Conservation (phyloP, 306 rosid species). For the Cucurbita ficifolia region DNA sequence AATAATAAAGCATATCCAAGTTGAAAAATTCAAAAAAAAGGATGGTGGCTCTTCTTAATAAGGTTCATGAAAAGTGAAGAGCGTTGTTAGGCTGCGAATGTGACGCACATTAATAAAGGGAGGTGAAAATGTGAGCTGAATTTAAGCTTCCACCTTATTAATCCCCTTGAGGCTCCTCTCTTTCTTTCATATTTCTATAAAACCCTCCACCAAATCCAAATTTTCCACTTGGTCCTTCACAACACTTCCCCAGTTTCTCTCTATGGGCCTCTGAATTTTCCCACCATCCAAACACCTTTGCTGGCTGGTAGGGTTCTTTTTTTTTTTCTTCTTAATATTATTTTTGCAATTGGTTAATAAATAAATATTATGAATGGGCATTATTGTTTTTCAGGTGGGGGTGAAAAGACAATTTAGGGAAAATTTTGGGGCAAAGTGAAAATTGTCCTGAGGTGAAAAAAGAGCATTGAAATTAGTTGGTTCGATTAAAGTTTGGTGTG, state of each 20-base stretch:
- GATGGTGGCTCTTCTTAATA: slow-evolving; percentile 8
- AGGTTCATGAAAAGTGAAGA: slow-evolving; percentile 28
- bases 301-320: slow-evolving; percentile 7
- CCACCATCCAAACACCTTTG: background rate
- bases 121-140: slow-evolving; percentile 21
- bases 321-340: background rate
- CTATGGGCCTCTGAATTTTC: background rate
- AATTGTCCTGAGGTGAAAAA: slow-evolving; percentile 13
- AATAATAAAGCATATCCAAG: background rate
- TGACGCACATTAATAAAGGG: slow-evolving; percentile 63
- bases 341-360: too few species aligned
- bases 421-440: background rate
- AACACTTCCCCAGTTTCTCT: background rate
- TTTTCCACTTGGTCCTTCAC: slow-evolving; percentile 1
- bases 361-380: background rate
- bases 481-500: slow-evolving; percentile 14
- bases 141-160: slow-evolving; percentile 20
- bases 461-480: slow-evolving; percentile 13
- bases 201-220: background rate
- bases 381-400: background rate
- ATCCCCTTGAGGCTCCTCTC: slow-evolving; percentile 14
- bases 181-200: background rate
- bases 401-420: too few species aligned
- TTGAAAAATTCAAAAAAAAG: slow-evolving; percentile 11
- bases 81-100: slow-evolving; percentile 42